Evolutionary conservation across 805 yeast genomes (phyloP), one percentile per base, ranked within the genome.

Genomic region (Sungouiozyma intestinalis): DNA sequence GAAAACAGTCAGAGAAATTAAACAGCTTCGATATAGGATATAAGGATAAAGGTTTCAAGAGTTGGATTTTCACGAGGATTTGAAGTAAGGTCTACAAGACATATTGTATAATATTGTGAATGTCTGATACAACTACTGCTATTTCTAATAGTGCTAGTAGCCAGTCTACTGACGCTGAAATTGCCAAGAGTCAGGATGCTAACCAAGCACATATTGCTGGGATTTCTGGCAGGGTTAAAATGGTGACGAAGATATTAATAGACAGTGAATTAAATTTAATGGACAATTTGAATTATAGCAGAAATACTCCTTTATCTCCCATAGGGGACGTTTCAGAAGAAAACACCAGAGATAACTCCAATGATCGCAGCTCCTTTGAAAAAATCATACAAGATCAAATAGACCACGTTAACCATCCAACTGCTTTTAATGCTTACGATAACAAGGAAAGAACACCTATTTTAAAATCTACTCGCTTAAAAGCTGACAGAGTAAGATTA

Each of bases 401-500:
- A 24, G 29, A 24, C 11, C 6, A 24, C 29, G 6, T 24, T 11
- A 6, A 24, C 11, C 29, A 11, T 24, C 29, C 29, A 24, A 3
- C 15, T 18, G 18, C 37, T 13, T 35, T 35, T 11, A 34, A 11
- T 34, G 7, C 19, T 16, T 34, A 19, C 8, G 18, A 34, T 11
- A 34, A 14, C 11, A 34, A 34, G 18, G 36, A 16, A 16, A 6
- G 19, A 13, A 27, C 40, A 19, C 33, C 17, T 14, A 36, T 48
- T 19, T 44, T 57, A 3, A 51, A 51, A 35, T 41, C 51, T n/a
- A 48, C 58, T 13, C 51, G 54, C 43, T 44, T 53, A 6, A 53
- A 55, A 38, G 60, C 63, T 17, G 63, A 58, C 34, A 50, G 57
- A 24, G 62, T 59, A 1, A 47, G 58, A 33, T 53, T 54, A 20